Conservation (phyloP, 2,329 filamentous ascomycete genomes). For the Aspergillus thermomutatus region DNA sequence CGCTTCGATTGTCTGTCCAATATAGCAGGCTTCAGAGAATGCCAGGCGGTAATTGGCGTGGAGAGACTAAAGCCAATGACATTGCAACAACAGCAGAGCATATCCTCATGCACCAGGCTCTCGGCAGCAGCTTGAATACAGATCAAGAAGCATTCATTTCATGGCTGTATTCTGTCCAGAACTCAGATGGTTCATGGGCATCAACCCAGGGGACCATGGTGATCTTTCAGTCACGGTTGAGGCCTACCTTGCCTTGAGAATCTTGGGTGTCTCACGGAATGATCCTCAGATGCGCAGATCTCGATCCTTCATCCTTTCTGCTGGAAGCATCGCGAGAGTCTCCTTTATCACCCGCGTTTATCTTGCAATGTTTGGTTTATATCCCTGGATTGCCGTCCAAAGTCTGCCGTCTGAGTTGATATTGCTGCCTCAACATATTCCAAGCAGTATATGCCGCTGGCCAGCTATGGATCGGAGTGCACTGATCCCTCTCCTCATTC, state of each 20-base stretch:
- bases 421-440: conserved; percentile 22
- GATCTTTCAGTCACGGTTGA: conserved; percentile 29
- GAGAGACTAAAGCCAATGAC: conserved; percentile 20
- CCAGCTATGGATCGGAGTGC: conserved; percentile 19
- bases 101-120: conserved; percentile 21
- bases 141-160: conserved; percentile 8
- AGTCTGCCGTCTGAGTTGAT: conserved; percentile 34
- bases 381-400: conserved; percentile 32
- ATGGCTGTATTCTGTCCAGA: conserved; percentile 20
- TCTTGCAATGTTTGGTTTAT: conserved; percentile 31
- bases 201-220: conserved; percentile 21
- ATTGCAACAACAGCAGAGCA: conserved; percentile 25
- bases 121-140: conserved; percentile 15
- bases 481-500: conserved; percentile 13
- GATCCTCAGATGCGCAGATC: conserved; percentile 15
- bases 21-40: background rate
- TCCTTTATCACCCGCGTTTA: conserved; percentile 30
- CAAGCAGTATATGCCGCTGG: conserved; percentile 31
- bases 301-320: conserved; percentile 17
- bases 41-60: conserved; percentile 25
- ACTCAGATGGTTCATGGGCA: conserved; percentile 30
- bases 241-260: conserved; percentile 35
- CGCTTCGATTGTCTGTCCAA: too few relatives aligned
- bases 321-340: conserved; percentile 30
- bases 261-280: conserved; percentile 22